Evolutionary conservation across 2,329 filamentous ascomycete genomes (phyloP), one percentile per base, ranked within the genome.

Genomic region (Orbilia brochopaga): DNA sequence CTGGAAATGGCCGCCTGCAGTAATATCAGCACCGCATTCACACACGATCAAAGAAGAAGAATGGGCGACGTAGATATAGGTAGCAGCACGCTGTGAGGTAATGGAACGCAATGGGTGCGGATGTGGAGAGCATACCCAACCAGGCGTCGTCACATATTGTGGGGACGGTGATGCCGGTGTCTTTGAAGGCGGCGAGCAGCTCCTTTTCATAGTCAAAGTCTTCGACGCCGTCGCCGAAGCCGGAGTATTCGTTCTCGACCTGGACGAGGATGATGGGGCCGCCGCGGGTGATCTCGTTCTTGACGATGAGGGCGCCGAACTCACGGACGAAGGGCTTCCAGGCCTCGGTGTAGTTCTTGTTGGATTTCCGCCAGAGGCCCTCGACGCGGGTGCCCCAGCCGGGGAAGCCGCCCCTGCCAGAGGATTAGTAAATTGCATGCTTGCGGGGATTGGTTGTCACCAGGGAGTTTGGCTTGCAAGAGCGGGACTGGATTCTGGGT

Each of bases 251-350:
- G 59, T 85, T 85, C 74, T 85, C 84, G 17, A 84, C 79, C 73
- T 86, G 91, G 44, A 89, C 84, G 0, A 93, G 80, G 66, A 94
- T 90, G 6, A 94, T 84, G 0, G 90, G 90, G 0, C 64, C 78
- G 1, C 82, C 82, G 8, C 82, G 81, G 0, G 82, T 84, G 57
- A 83, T 81, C 69, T 83, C 80, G 52, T 85, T 84, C 32, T 78
- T 79, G 1, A 80, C 81, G 62, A 85, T 81, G 44, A 84, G 82
- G 15, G 79, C 77, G 15, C 82, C 82, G 24, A 85, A 79, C 58
- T 81, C 76, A 3, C 75, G 74, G 21, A 83, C 80, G 80, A 82
- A 85, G 21, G 82, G 82, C 15, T 79, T 78, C 82, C 83, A 85
- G 1, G 78, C 77, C 27, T 79, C 72, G 40, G 80, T 78, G 67